Evolutionary conservation across 2,329 filamentous ascomycete genomes (phyloP), one percentile per base, ranked within the genome.

Genomic region (Diaporthe helianthi): DNA sequence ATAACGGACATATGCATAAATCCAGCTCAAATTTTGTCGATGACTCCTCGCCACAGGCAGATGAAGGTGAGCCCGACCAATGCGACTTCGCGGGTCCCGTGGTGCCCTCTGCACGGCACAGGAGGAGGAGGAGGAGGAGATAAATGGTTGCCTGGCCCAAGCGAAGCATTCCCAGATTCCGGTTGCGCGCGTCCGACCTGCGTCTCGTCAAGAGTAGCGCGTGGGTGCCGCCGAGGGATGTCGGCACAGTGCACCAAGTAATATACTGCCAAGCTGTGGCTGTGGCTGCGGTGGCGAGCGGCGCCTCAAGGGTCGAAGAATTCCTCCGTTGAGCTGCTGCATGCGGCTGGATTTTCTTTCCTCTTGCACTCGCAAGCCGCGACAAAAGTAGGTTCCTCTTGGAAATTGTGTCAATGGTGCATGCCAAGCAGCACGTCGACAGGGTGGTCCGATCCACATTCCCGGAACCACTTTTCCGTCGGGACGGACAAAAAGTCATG

Each of bases 231-330:
- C 38, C 19, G 26, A 24, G 63, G 24, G 24, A 38, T 24, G 15
- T 65, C 49, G 49, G 47, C 51, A 38, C 49, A 41, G 63, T 13
- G 17, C 31, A 49, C 24, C 47, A 12, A 33, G 51, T 47, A 36
- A 52, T 26, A 38, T 47, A n/a, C 36, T 47, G 68, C 68, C 68
- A 67, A 67, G 68, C 63, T 67, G 53, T 67, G 63, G 68, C 63
- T 67, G 53, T 67, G 63, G 63, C 68, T 69, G 68, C 68, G 67
- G 54, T 31, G 63, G 51, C 63, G 61, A 58, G 67, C 49, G n/a
- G 44, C 64, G 46, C 68, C 54, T 29, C 26, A 49, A 29, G 47
- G 29, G 54, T 15, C 44, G 52, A 22, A n/a, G 19, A 41, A 46
- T 61, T n/a, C 63, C 63, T 44, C 54, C 26, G 31, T 63, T 41